Evolutionary conservation across 805 yeast genomes (phyloP).

Genomic region (Lachancea kluyveri): DNA sequence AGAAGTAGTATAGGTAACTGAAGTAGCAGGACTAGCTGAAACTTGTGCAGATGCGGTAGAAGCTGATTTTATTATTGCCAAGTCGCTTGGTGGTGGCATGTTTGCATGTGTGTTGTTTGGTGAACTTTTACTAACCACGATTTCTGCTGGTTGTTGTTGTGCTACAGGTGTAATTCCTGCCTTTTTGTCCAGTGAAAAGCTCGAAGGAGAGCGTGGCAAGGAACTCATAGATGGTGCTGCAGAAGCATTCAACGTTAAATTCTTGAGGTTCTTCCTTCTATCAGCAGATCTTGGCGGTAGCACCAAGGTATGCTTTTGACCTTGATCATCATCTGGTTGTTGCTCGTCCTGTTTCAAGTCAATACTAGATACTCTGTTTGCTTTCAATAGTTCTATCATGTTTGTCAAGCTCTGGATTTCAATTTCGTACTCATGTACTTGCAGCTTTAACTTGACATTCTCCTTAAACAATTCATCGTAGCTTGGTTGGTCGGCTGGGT

Average conservation of each 20-base stretch:
- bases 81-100: background rate
- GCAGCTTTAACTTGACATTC: conserved; percentile 23
- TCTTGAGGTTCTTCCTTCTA: conserved; percentile 23
- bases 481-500: conserved; percentile 8
- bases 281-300: conserved; percentile 38
- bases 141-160: too few relatives aligned
- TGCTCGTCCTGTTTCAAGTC: conserved; percentile 9
- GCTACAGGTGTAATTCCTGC: too few relatives aligned
- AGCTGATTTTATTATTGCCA: background rate
- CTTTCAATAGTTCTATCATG: conserved; percentile 12
- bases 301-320: conserved; percentile 8
- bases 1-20: conserved; percentile 31
- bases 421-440: conserved; percentile 20
- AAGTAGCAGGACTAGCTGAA: conserved; percentile 28
- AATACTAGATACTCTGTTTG: conserved; percentile 7
- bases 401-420: conserved; percentile 19
- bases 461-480: conserved; percentile 29
- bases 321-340: conserved; percentile 7
- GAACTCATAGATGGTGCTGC: too few relatives aligned
- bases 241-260: conserved; percentile 13
- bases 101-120: too few relatives aligned
- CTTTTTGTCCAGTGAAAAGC: conserved; percentile 1
- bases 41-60: background rate
- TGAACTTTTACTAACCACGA: too few relatives aligned
- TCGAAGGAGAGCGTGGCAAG: conserved; percentile 3